These are phyloP conservation scores for Epichloe coenophiala DNA, from an alignment of 2,329 filamentous ascomycete species.

Conservation along the genomic window DNA sequence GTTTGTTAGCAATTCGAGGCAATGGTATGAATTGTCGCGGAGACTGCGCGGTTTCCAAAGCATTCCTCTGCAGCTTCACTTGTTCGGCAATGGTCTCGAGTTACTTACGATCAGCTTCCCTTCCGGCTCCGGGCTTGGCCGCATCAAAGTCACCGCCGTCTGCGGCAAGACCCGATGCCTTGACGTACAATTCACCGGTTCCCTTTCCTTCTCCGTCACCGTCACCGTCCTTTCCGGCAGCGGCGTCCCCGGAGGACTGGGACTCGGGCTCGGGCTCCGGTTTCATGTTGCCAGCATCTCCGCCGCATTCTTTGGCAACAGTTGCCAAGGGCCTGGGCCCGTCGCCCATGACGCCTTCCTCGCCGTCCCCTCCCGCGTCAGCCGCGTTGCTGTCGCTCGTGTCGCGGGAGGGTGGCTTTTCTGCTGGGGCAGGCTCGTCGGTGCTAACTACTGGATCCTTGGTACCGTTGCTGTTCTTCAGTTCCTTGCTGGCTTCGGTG, in stretches of 20 bases:
- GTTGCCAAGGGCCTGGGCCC: slow-evolving; percentile 19
- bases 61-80: neutral
- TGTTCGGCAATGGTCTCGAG: neutral
- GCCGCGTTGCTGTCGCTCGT: slow-evolving; percentile 13
- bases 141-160: slow-evolving; percentile 59
- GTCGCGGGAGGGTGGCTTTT: slow-evolving; percentile 6
- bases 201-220: slow-evolving; percentile 21
- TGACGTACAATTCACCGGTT: slow-evolving; percentile 44
- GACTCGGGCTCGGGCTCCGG: neutral
- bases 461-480: neutral
- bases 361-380: slow-evolving; percentile 20
- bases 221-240: slow-evolving; percentile 6
- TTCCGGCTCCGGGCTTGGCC: slow-evolving; percentile 47
- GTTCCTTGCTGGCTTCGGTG: neutral
- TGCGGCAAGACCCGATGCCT: slow-evolving; percentile 42
- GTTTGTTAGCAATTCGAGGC: too few species aligned
- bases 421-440: neutral
- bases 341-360: slow-evolving; percentile 17
- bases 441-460: neutral
- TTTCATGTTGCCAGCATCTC: slow-evolving; percentile 15
- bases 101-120: slow-evolving; percentile 50
- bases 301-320: slow-evolving; percentile 21
- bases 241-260: neutral
- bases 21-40: too few species aligned
- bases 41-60: neutral